These are phyloP conservation scores for Phytophthora palmivora DNA, from an alignment of 352 stramenopile species.

Conservation along the genomic window DNA sequence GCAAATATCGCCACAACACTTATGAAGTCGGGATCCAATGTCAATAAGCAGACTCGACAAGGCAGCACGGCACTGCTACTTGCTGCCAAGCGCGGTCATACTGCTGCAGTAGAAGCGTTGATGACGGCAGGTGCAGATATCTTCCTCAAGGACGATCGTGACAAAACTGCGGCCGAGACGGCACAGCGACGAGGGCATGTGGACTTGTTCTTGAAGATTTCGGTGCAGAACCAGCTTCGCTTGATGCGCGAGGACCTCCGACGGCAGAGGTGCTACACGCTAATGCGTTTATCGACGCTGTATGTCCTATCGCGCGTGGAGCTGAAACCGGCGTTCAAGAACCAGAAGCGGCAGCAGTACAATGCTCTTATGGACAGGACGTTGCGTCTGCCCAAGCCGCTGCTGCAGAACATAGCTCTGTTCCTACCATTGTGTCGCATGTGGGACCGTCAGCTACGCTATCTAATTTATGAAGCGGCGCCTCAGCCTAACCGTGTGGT, in stretches of 20 bases:
- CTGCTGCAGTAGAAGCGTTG: slow-evolving; percentile 76
- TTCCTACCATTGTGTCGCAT: slow-evolving; percentile 79
- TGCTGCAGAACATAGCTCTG: slow-evolving; percentile 81
- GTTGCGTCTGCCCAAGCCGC: slow-evolving; percentile 75
- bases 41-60: slow-evolving; percentile 89
- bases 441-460: slow-evolving; percentile 84
- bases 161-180: slow-evolving; percentile 88
- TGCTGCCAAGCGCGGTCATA: slow-evolving; percentile 84
- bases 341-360: slow-evolving; percentile 51
- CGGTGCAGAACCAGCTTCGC: slow-evolving; percentile 83
- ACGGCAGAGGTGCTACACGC: slow-evolving; percentile 66
- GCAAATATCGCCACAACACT: slow-evolving; percentile 82
- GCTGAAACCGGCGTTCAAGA: slow-evolving; percentile 49
- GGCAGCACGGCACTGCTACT: slow-evolving; percentile 87
- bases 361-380: slow-evolving; percentile 71
- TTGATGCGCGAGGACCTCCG: slow-evolving; percentile 82
- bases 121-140: slow-evolving; percentile 86
- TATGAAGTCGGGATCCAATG: slow-evolving; percentile 84
- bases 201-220: slow-evolving; percentile 88
- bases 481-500: slow-evolving; percentile 83
- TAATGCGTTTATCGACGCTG: slow-evolving; percentile 81
- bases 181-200: slow-evolving; percentile 83
- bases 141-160: slow-evolving; percentile 87
- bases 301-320: slow-evolving; percentile 67
- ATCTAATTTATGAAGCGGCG: slow-evolving; percentile 77